Base-by-base conservation (phyloP, 148 eudicot species). In the Rhododendron ovatum region DNA sequence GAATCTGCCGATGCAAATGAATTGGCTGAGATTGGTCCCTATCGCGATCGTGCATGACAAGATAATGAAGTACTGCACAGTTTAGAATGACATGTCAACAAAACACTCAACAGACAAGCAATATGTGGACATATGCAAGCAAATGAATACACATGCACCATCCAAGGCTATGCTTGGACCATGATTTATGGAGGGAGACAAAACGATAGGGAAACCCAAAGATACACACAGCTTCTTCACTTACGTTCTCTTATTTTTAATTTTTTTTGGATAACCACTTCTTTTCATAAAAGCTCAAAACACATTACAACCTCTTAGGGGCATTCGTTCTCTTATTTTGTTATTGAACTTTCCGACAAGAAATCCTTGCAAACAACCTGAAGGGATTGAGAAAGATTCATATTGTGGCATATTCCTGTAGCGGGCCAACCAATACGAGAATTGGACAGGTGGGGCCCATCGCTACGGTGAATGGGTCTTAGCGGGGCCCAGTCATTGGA, bases 1-100 rank as follows among this genome's bases (percentile, higher is more conserved):
- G 89, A 92, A 92, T 90, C 93, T 87, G 55, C 92, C 91, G 39
- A 92, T 92, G 90, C 93, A 92, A 92, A 92, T 92, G 92, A 90
- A 90, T 71, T 92, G 93, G 86, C 93, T 89, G 50, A 92, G 92
- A 76, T 92, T 92, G 86, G 93, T 91, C 41, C 93, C 92, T n/a
- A 90, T 89, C 2, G 92, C 93, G 14, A 90, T 92, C 51, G 83
- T 82, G 78, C 93, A 92, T 0, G 93, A 92, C 39, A 92, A 28
- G 67, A 85, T 57, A 48, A 92, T 83, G 71, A 92, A 88, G 57
- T 85, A 37, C 91, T 91, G 91, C 86, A 71, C n/a, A n/a, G 39
- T 37, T 86, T 3, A n/a, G 17, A 88, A 69, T 17, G 28, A 50
- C 12, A 22, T 51, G 83, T 75, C 43, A 85, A 28, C 71, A 48